Percentiles rank a stretch among this genome's conserved stretches.
Conservation (phyloP, 805 yeast genomes). For the Cephaloascus fragrans region DNA sequence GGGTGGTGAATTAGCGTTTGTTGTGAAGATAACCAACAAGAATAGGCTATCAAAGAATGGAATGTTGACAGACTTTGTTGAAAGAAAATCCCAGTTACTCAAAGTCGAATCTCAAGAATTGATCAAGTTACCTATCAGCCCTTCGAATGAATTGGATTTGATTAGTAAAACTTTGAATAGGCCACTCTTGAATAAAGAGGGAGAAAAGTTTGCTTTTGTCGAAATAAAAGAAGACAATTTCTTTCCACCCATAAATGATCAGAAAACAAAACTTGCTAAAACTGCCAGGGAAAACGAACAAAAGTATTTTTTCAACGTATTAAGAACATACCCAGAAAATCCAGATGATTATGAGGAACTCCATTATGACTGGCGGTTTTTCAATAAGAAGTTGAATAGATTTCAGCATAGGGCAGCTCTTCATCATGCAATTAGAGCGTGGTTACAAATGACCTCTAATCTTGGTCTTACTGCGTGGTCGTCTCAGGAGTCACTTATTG, state of each 20-base stretch:
- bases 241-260: conserved; percentile 14
- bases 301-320: conserved; percentile 19
- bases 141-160: conserved; percentile 11
- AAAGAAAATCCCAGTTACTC: conserved; percentile 12
- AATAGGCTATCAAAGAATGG: conserved; percentile 18
- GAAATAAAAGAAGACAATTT: conserved; percentile 12
- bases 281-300: conserved; percentile 18
- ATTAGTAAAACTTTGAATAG: conserved; percentile 16
- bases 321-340: conserved; percentile 10
- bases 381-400: conserved; percentile 29
- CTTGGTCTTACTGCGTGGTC: conserved; percentile 35
- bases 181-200: conserved; percentile 14
- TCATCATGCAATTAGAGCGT: conserved; percentile 33
- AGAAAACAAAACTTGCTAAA: conserved; percentile 15
- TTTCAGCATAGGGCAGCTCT: conserved; percentile 32
- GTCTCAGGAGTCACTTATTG: conserved; percentile 37
- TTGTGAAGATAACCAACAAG: conserved; percentile 20
- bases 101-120: conserved; percentile 15
- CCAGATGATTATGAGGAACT: conserved; percentile 24
- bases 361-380: conserved; percentile 61
- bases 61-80: conserved; percentile 22
- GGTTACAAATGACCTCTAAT: conserved; percentile 32
- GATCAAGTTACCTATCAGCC: conserved; percentile 17
- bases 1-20: conserved; percentile 29
- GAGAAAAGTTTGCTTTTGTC: conserved; percentile 7